A percentile compares a stretch with the other conserved stretches of the same genome.
phyloP scores from a whole-genome alignment of 768 basidiomycete species.

The Pholiota conissans region DNA sequence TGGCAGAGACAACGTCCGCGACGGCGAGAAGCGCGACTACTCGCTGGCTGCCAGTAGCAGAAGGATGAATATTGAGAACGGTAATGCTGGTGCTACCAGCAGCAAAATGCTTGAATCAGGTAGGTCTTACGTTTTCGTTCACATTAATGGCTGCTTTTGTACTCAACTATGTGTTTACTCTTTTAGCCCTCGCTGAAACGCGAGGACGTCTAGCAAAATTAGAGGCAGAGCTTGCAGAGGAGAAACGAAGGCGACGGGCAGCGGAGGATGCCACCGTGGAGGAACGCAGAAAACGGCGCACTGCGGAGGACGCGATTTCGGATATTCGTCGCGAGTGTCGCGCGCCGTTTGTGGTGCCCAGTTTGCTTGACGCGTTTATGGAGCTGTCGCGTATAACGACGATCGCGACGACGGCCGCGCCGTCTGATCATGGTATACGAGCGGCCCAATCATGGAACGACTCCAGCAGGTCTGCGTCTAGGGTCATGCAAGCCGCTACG shows the following conservation, averaged over 20 bases:
- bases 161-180: neutral
- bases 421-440: no score
- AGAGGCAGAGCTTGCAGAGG: slow-evolving; percentile 34
- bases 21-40: no score
- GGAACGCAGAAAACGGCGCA: slow-evolving; percentile 30
- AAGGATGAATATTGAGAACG: no score
- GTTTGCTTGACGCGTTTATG: slow-evolving; percentile 53
- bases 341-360: slow-evolving; percentile 58
- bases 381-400: slow-evolving; percentile 47
- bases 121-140: no score
- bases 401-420: slow-evolving; percentile 10
- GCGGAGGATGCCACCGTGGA: slow-evolving; percentile 46
- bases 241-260: slow-evolving; percentile 35
- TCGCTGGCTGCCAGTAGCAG: no score
- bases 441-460: no score
- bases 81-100: no score
- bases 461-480: no score
- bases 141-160: no score
- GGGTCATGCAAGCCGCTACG: no score
- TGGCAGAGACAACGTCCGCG: no score
- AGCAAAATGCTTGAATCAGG: no score
- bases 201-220: slow-evolving; percentile 28
- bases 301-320: slow-evolving; percentile 42
- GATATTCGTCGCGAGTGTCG: slow-evolving; percentile 52
- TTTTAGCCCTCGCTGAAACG: slow-evolving; percentile 13